Evolutionary conservation across 495 filamentous ascomycete genomes (phyloP).

Genomic region (Acidomyces sp.): DNA sequence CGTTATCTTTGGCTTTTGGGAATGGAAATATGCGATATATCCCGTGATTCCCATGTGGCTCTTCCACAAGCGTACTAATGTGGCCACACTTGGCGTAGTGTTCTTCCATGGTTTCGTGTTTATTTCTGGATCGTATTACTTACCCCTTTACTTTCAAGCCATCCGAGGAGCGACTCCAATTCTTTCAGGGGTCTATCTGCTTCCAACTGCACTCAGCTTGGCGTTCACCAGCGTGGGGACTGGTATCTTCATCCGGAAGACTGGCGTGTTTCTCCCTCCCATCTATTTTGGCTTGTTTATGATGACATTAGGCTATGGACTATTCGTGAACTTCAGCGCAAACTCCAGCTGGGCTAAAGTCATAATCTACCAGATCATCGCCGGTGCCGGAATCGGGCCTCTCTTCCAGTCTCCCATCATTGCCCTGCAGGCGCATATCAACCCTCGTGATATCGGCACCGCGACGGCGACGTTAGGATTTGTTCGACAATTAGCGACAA

Average conservation of each 20-base stretch:
- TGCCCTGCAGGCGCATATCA: constrained; percentile 59
- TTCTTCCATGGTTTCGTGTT: constrained; percentile 62
- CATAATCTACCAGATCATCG: constrained; percentile 49
- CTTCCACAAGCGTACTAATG: constrained; percentile 46
- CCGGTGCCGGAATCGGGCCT: constrained; percentile 53
- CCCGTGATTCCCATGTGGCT: constrained; percentile 66
- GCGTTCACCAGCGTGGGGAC: constrained; percentile 50
- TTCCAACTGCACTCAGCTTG: constrained; percentile 60
- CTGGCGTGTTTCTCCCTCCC: constrained; percentile 40
- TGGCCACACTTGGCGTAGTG: constrained; percentile 42
- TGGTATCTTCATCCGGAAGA: constrained; percentile 63
- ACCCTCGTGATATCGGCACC: constrained; percentile 56
- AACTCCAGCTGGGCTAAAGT: constrained; percentile 44
- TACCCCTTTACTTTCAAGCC: constrained; percentile 51
- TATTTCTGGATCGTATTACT: constrained; percentile 53
- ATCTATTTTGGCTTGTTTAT: constrained; percentile 45
- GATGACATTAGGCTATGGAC: constrained; percentile 51
- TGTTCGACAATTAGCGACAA: constrained; percentile 56
- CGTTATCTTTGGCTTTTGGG: constrained; percentile 50
- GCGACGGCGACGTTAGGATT: constrained; percentile 68
- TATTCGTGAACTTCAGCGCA: constrained; percentile 46
- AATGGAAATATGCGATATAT: constrained; percentile 59
- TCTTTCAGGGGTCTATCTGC: constrained; percentile 63
- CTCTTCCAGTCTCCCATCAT: constrained; percentile 67
- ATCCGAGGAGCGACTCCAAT: constrained; percentile 62